phyloP scores from a whole-genome alignment of 768 basidiomycete genomes.

The Kwoniella newhampshirensis region DNA sequence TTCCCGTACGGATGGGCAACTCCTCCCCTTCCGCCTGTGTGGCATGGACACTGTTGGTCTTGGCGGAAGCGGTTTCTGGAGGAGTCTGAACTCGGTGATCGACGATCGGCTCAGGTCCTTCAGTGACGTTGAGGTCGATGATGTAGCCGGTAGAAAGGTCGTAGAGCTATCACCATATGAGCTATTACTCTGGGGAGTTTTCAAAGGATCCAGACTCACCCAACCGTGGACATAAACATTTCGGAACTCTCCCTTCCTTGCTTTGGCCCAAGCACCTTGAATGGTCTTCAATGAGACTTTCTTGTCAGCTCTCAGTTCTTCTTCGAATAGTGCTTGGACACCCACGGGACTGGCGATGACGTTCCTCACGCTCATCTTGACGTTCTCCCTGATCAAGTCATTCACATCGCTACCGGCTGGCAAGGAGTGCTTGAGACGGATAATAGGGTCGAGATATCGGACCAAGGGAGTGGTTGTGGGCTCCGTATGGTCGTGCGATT shows the following conservation, averaged over 20 bases:
- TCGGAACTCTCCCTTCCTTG: conserved; percentile 32
- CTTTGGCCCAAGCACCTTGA: conserved; percentile 43
- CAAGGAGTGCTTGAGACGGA: conserved; percentile 57
- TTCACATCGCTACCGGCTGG: conserved; percentile 38
- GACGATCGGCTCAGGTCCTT: conserved; percentile 17
- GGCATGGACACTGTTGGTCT: background rate
- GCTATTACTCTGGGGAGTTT: background rate
- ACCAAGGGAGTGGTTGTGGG: conserved; percentile 59
- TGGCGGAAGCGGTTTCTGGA: background rate
- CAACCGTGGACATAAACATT: conserved; percentile 52
- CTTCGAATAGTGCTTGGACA: background rate
- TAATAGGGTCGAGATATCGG: conserved; percentile 72
- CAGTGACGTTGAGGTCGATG: conserved; percentile 22
- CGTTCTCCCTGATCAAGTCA: conserved; percentile 49
- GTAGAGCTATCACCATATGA: conserved; percentile 28
- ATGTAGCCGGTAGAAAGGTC: conserved; percentile 47
- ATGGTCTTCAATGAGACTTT: conserved; percentile 33
- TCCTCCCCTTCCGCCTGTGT: background rate
- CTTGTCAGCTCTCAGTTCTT: background rate
- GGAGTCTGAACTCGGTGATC: background rate
- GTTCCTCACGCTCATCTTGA: conserved; percentile 49
- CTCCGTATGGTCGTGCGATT: conserved; percentile 12
- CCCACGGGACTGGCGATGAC: conserved; percentile 49
- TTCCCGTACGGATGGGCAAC: background rate
- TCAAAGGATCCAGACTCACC: conserved; percentile 26